phyloP scores from a whole-genome alignment of 345 rosid species.

The Arabis alpina region DNA sequence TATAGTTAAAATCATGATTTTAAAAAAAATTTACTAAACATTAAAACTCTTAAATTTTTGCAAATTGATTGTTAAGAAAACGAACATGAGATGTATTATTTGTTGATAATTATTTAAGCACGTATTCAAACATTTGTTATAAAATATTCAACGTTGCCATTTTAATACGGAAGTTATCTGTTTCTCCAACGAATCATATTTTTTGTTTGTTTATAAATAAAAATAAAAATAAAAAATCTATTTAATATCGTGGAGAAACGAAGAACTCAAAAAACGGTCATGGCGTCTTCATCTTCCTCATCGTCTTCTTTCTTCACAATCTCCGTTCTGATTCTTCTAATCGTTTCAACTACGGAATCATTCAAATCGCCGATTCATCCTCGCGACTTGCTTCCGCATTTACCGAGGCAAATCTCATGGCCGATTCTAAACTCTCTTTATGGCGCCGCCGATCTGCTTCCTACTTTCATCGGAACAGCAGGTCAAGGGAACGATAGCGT shows the following conservation, averaged over 20 bases:
- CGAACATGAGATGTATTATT: not conserved
- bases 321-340: conserved; percentile 22
- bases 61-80: not conserved
- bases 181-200: not conserved
- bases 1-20: no score
- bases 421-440: conserved; percentile 71
- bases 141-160: conserved; percentile 1
- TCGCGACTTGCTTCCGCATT: conserved; percentile 69
- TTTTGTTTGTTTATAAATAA: not conserved
- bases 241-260: conserved; percentile 27
- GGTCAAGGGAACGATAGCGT: conserved; percentile 42
- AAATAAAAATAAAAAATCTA: not conserved
- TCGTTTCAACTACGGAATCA: conserved; percentile 34
- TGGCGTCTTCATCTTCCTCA: conserved; percentile 36
- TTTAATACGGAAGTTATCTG: not conserved
- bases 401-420: conserved; percentile 83
- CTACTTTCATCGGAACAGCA: conserved; percentile 84
- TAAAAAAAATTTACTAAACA: no score
- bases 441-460: conserved; percentile 76
- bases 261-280: conserved; percentile 26
- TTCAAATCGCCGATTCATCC: conserved; percentile 63
- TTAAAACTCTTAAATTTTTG: no score
- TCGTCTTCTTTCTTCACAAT: conserved; percentile 27
- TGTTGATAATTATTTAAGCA: no score
- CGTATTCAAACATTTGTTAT: not conserved